These are phyloP conservation scores for Sequoiadendron giganteum DNA, from an alignment of 75 land plant species.

Conservation along the genomic window DNA sequence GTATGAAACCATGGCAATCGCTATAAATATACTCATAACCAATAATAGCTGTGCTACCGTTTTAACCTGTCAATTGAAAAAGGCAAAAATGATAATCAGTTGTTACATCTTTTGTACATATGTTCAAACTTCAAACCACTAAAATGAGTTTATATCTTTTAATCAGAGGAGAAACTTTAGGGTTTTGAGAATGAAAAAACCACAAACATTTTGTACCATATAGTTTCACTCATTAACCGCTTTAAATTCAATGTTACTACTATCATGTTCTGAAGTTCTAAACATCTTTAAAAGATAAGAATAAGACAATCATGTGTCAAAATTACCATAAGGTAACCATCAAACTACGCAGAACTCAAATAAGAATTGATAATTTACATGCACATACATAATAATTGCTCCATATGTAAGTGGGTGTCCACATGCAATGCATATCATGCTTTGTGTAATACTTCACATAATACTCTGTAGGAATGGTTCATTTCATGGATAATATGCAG, in stretches of 20 bases:
- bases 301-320: not conserved
- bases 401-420: not conserved
- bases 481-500: not conserved
- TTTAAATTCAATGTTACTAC: not conserved
- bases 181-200: not conserved
- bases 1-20: slow-evolving; percentile 42
- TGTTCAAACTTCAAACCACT: not conserved
- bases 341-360: not conserved
- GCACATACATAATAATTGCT: not conserved
- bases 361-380: not conserved
- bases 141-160: not conserved
- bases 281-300: not conserved
- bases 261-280: not conserved
- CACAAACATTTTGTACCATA: not conserved
- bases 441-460: not conserved
- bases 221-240: not conserved
- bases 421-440: not conserved
- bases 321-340: not conserved
- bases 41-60: slow-evolving; percentile 38
- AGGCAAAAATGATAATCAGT: not conserved
- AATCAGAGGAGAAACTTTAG: not conserved
- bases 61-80: slow-evolving; percentile 33
- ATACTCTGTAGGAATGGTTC: not conserved
- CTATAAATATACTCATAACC: slow-evolving; percentile 29
- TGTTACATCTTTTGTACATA: not conserved